Conservation (phyloP, 495 filamentous ascomycete species). For the Symbiotaphrina buchneri region DNA sequence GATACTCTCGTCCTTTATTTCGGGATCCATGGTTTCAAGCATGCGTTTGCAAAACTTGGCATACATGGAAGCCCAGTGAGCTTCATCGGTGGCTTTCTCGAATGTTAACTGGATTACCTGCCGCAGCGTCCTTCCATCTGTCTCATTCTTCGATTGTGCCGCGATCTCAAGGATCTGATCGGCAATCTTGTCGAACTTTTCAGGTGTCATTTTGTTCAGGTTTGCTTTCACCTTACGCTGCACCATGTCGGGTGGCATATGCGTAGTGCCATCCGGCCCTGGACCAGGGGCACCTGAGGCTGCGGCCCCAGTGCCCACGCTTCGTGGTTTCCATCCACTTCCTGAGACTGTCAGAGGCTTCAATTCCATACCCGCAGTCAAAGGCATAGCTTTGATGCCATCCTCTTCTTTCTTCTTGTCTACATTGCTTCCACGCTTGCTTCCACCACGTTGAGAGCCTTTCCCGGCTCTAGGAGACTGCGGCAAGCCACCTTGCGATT, state of each 20-base stretch:
- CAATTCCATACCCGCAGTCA: slow-evolving; percentile 58
- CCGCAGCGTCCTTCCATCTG: slow-evolving; percentile 79
- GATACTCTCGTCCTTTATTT: slow-evolving; percentile 89
- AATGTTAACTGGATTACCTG: slow-evolving; percentile 98
- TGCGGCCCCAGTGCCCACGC: slow-evolving; percentile 32
- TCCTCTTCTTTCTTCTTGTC: slow-evolving; percentile 37
- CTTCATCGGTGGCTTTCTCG: slow-evolving; percentile 96
- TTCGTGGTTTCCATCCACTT: slow-evolving; percentile 79
- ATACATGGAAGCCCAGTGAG: slow-evolving; percentile 98
- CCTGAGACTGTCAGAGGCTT: slow-evolving; percentile 49
- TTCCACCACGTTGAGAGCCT: slow-evolving; percentile 25
- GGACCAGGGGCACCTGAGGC: slow-evolving; percentile 23
- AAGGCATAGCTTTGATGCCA: slow-evolving; percentile 62
- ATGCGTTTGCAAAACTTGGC: slow-evolving; percentile 97
- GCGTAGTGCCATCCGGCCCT: slow-evolving; percentile 5
- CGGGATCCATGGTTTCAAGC: slow-evolving; percentile 83
- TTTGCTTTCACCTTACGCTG: slow-evolving; percentile 97
- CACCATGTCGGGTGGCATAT: slow-evolving; percentile 77
- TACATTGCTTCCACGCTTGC: slow-evolving; percentile 33
- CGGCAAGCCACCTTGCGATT: slow-evolving; percentile 16
- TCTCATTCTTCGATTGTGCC: slow-evolving; percentile 84
- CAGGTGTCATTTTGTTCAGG: slow-evolving; percentile 98
- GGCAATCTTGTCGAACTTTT: slow-evolving; percentile 93
- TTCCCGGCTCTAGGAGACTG: slow-evolving; percentile 26
- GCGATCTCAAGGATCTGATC: slow-evolving; percentile 86